Evolutionary conservation across 805 yeast species (phyloP), one percentile per base, ranked within the genome.

Genomic region (Suhomyces faveliae): DNA sequence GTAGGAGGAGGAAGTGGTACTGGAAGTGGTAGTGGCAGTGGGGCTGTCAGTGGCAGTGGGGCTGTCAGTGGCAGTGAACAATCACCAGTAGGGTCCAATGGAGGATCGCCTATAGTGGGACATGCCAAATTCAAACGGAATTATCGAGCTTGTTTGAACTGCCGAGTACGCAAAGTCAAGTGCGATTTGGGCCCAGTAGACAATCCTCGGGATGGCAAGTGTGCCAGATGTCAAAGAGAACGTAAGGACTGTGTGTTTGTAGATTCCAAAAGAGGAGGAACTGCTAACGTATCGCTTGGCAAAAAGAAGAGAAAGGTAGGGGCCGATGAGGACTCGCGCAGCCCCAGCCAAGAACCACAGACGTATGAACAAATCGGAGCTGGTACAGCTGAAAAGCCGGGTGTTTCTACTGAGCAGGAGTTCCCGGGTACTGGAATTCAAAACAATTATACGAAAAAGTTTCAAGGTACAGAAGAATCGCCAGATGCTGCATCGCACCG

Each of bases 151-250:
- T 91, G 98, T 59, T 66, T 87, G 42, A 87, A 83, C 66, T 91
- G 98, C 62, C 78, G 97, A 13, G 79, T 83, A 5, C 77, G 96
- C 37, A 92, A 91, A 59, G 88, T 89, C 38, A 83, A 83, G 58
- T 91, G 98, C 70, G 96, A 89, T 61, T 68, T 91, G 54, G 96
- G 96, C 2, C 80, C 84, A 8, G 79, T 83, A 6, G 85, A 82
- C 43, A 76, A 77, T 51, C 96, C 96, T 0, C 73, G 75, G 40
- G 82, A 80, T 4, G 94, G 95, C 3, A 94, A 95, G 3, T 91
- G 98, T 73, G 84, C 81, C 2, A 70, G 97, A 43, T 91, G 98
- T 59, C 76, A 78, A 51, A 74, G 97, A 39, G 97, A 91, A 60
- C 73, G 95, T 12, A 80, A 80, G 54, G 89, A 85, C 55, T 91